These are phyloP conservation scores for Globisporangium nunn DNA, from an alignment of 352 stramenopile genomes.

Conservation along the genomic window DNA sequence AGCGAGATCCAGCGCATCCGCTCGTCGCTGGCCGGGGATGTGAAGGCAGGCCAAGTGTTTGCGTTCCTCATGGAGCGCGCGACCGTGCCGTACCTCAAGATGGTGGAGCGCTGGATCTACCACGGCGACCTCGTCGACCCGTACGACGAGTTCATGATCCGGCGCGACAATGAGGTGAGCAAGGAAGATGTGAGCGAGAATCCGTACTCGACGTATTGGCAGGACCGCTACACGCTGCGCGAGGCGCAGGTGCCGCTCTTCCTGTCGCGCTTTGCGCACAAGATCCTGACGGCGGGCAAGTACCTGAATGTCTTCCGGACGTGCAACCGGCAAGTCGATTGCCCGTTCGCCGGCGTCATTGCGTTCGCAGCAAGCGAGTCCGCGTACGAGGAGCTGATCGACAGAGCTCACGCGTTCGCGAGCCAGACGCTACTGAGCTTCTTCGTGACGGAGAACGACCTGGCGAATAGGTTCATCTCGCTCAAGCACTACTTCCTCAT, in stretches of 20 bases:
- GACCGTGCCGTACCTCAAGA: conserved; percentile 85
- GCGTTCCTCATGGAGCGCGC: conserved; percentile 80
- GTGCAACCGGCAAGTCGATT: conserved; percentile 72
- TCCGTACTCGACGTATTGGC: conserved; percentile 89
- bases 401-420: conserved; percentile 77
- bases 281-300: conserved; percentile 89
- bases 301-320: conserved; percentile 90
- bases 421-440: conserved; percentile 71
- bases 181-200: conserved; percentile 85
- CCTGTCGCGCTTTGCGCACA: conserved; percentile 57
- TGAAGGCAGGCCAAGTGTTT: conserved; percentile 68
- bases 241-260: conserved; percentile 78
- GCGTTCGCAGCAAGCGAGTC: conserved; percentile 54
- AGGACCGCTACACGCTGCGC: conserved; percentile 79
- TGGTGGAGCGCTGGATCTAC: conserved; percentile 89
- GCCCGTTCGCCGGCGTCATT: conserved; percentile 70
- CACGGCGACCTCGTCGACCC: conserved; percentile 85
- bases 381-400: conserved; percentile 79
- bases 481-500: conserved; percentile 98
- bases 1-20: conserved; percentile 87
- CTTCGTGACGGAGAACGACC: conserved; percentile 77
- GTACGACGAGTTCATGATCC: conserved; percentile 91
- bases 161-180: conserved; percentile 61
- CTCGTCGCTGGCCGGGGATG: conserved; percentile 70
- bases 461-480: conserved; percentile 69